These are phyloP conservation scores for Crucibulum laeve DNA, from an alignment of 768 basidiomycete species.

Conservation along the genomic window DNA sequence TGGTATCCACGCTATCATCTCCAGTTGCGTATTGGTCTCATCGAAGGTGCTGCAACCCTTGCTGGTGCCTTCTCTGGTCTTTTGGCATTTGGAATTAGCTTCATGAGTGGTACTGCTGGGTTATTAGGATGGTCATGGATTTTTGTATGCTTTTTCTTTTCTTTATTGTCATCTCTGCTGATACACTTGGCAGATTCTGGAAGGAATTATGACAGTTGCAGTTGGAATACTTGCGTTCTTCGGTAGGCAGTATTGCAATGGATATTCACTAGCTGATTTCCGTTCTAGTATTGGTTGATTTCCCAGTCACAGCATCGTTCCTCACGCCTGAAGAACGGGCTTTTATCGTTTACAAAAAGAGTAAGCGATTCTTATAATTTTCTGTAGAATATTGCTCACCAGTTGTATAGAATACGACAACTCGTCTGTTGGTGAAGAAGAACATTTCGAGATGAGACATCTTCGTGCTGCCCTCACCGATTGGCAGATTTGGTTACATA, in stretches of 20 bases:
- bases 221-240: conserved; percentile 52
- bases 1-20: conserved; percentile 67
- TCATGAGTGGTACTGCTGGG: conserved; percentile 42
- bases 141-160: conserved; percentile 38
- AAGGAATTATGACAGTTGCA: conserved; percentile 57
- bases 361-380: conserved; percentile 23
- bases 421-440: conserved; percentile 56
- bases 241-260: conserved; percentile 22
- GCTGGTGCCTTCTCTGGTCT: conserved; percentile 63
- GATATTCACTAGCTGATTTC: not conserved
- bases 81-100: conserved; percentile 50
- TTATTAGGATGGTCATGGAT: conserved; percentile 66
- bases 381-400: not conserved
- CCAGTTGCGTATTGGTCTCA: conserved; percentile 56
- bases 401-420: conserved; percentile 46
- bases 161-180: not conserved
- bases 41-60: conserved; percentile 62
- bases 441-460: conserved; percentile 51
- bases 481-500: conserved; percentile 65
- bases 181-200: conserved; percentile 42
- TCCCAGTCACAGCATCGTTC: conserved; percentile 54
- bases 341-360: conserved; percentile 51
- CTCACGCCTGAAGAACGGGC: conserved; percentile 57
- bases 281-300: conserved; percentile 53
- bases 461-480: conserved; percentile 49